phyloP scores from a whole-genome alignment of 2,329 filamentous ascomycete genomes.

The Monascus ruber region DNA sequence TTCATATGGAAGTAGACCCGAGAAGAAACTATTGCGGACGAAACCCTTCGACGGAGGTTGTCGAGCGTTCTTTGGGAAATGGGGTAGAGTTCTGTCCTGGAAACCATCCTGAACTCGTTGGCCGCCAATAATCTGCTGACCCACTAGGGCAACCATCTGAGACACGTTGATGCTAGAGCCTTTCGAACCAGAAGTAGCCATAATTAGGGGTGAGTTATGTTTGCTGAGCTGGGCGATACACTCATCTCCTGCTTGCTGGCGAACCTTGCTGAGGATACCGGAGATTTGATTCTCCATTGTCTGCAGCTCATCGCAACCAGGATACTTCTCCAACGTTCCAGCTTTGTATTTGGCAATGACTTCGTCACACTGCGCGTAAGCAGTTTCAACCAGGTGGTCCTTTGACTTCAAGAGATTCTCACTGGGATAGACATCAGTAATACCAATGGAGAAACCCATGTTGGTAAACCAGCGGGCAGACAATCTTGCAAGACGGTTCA shows the following conservation, averaged over 20 bases:
- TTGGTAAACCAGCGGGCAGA: conserved; percentile 83
- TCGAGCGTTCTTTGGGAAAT: conserved; percentile 86
- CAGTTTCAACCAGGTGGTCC: conserved; percentile 60
- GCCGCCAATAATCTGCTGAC: conserved; percentile 93
- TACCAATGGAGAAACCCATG: conserved; percentile 89
- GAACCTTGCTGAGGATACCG: conserved; percentile 81
- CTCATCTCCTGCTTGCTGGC: conserved; percentile 79
- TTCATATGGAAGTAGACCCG: conserved; percentile 76
- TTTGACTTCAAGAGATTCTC: conserved; percentile 60
- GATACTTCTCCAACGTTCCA: conserved; percentile 71
- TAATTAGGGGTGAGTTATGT: conserved; percentile 86
- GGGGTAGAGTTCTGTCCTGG: conserved; percentile 85
- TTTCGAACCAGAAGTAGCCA: conserved; percentile 96
- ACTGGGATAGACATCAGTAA: conserved; percentile 85
- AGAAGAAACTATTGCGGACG: conserved; percentile 94
- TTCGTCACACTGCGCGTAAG: conserved; percentile 72
- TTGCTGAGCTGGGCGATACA: conserved; percentile 83
- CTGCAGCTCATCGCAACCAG: conserved; percentile 82
- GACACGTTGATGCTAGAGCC: conserved; percentile 97
- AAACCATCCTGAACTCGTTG: conserved; percentile 91
- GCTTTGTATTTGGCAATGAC: conserved; percentile 70
- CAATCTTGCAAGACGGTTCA: conserved; percentile 87
- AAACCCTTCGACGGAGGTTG: conserved; percentile 95
- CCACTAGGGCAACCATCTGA: conserved; percentile 95
- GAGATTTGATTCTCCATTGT: conserved; percentile 86